A percentile compares a stretch with the other conserved stretches of the same genome.
Conservation (phyloP, 176 grass and related monocot genomes). For the Miscanthus lutarioriparius region DNA sequence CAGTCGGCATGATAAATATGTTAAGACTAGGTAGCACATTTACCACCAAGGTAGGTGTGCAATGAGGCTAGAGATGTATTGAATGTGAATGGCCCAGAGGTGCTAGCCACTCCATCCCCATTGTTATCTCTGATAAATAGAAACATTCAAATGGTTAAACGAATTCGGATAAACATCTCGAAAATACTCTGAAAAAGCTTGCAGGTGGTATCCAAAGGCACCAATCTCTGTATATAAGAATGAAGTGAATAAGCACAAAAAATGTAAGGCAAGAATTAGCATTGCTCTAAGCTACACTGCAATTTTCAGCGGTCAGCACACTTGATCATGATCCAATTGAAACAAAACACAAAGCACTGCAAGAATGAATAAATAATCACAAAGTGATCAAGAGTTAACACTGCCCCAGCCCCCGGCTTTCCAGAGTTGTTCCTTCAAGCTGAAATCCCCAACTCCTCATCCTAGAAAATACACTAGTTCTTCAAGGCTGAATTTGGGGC, state of each 20-base stretch:
- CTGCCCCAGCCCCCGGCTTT: neutral
- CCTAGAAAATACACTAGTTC: neutral
- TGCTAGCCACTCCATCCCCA: slow-evolving; percentile 42
- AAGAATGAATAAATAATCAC: neutral
- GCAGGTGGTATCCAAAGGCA: neutral
- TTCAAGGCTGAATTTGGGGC: neutral
- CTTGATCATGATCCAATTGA: neutral
- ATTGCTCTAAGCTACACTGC: neutral
- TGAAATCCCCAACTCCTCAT: slow-evolving; percentile 6
- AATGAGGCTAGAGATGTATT: slow-evolving; percentile 64
- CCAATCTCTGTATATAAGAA: neutral
- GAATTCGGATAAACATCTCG: neutral
- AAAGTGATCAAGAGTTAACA: neutral
- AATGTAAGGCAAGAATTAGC: neutral
- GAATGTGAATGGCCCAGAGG: slow-evolving; percentile 55
- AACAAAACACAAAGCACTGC: neutral
- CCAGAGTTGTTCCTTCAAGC: neutral
- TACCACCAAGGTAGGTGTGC: slow-evolving; percentile 95
- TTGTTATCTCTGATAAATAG: slow-evolving; percentile 38
- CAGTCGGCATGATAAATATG: slow-evolving; percentile 11
- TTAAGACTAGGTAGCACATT: slow-evolving; percentile 12
- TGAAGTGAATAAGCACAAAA: neutral
- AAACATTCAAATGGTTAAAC: neutral
- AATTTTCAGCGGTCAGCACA: neutral
- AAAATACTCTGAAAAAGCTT: slow-evolving; percentile 10